Base-by-base conservation (phyloP, 2,329 filamentous ascomycete species). In the Penicillium expansum region DNA sequence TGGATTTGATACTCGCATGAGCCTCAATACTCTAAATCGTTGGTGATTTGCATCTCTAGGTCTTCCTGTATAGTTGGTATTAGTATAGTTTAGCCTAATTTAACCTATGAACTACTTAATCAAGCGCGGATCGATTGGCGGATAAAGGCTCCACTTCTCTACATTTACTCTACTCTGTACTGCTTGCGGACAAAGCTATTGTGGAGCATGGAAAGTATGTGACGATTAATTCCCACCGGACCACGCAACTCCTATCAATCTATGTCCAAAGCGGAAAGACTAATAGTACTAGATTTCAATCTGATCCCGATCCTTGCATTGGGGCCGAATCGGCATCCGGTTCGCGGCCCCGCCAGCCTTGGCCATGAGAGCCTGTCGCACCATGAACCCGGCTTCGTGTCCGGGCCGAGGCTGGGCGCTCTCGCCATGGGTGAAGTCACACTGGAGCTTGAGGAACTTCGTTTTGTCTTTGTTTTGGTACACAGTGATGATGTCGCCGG, bases 401-500 rank as follows among this genome's bases (percentile, higher is more conserved):
- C 69, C 70, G 1, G 77, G 77, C n/a, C 78, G 71, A 20, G 59
- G 49, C 38, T 71, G 62, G 13, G 71, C 74, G 60, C 78, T 79
- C n/a, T 76, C 72, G 6, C 78, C 77, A 52, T 78, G 74, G 30
- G 74, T 77, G 51, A 80, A 79, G 41, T 80, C 78, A 55, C 77
- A 79, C 20, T 69, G 63, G 48, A 79, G 75, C 38, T 74, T 74
- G 30, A 80, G 61, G 55, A 71, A 79, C 51, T 74, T 64, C 33
- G 69, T 62, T 43, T 70, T 27, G 68, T 74, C 45, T 43, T 70
- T 35, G 69, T 74, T 44, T 42, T 84, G 79, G 81, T 86, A 95
- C 7, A 96, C 83, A 2, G 86, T 84, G 47, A 97, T 83, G 24
- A 85, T 79, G 69, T 97, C 93, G 1, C 90, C 91, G 33, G 89